Evolutionary conservation across 2,329 filamentous ascomycete genomes (phyloP), one percentile per base, ranked within the genome.

Genomic region (Fusarium torreyae): DNA sequence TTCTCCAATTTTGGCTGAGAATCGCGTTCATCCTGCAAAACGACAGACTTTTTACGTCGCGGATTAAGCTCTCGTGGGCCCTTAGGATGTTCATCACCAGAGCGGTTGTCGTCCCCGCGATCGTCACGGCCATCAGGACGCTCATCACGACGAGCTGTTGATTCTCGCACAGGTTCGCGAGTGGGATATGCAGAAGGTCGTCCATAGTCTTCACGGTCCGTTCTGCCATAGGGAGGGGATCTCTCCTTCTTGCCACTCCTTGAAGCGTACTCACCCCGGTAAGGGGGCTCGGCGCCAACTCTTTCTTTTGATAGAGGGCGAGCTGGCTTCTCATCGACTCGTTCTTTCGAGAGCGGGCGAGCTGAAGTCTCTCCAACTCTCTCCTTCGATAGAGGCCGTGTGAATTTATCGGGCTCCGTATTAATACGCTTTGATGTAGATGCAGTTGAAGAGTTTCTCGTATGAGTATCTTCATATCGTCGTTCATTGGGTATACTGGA

Each of bases 51-150:
- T 31, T 77, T 76, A 8, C 77, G 75, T n/a, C 75, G 77, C 36
- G 73, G 70, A 9, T 73, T 70, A 38, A 76, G 52, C 57, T 76
- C 48, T 57, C 76, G 66, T 20, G 75, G 68, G 4, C 71, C 72
- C 56, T 75, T 80, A 13, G 76, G 63, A 33, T 77, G 72, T 11
- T 84, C 83, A 20, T 83, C 82, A 26, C 78, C 80, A 4, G 81
- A 82, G 34, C 79, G 79, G 18, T 75, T 81, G 22, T 74, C 72
- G 5, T 70, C 68, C 6, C 52, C 68, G 22, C 68, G 68, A 8
- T 78, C 78, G n/a, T 79, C 77, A 15, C 77, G 74, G 6, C 75
- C 45, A 31, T 67, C 63, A 18, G 60, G 60, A 18, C 62, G 62
- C 14, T 67, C 63, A 31, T 68, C 67, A 20, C 67, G 67, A 26